Evolutionary conservation across 1,284 basidiomycete species (phyloP).

Genomic region (Austroboletus olivaceoglutinosus): DNA sequence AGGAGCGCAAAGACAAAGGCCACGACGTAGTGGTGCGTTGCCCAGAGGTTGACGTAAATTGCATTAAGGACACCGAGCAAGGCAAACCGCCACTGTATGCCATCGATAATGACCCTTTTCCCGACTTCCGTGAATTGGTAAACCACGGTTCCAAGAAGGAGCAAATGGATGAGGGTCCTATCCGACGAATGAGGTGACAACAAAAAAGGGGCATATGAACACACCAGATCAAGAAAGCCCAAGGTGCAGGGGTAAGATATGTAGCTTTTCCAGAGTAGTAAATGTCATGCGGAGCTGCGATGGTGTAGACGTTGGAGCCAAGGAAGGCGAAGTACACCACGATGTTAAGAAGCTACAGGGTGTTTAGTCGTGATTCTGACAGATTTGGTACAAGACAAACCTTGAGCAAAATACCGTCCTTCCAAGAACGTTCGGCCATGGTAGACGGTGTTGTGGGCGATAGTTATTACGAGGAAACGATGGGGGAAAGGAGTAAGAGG

Average conservation of each 20-base stretch:
- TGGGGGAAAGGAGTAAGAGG: constrained; percentile 21
- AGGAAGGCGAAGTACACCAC: constrained; percentile 78
- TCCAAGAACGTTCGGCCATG: constrained; percentile 64
- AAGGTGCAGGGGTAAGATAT: constrained; percentile 87
- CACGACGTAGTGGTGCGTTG: constrained; percentile 65
- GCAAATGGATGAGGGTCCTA: constrained; percentile 80
- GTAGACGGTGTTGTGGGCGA: constrained; percentile 13
- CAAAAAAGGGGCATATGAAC: constrained; percentile 18
- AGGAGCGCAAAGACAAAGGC: constrained; percentile 86
- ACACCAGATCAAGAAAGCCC: constrained; percentile 82
- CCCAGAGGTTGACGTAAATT: constrained; percentile 84
- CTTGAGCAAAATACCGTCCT: constrained; percentile 78
- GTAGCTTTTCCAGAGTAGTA: constrained; percentile 76
- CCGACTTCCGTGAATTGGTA: constrained; percentile 88
- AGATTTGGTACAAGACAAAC: constrained; percentile 35
- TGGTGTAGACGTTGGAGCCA: constrained; percentile 85
- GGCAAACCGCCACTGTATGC: constrained; percentile 86
- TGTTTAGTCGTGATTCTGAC: background rate
- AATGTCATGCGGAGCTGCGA: constrained; percentile 68
- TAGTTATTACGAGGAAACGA: background rate
- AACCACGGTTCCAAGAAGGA: constrained; percentile 84
- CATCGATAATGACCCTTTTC: constrained; percentile 80
- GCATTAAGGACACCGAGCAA: constrained; percentile 81
- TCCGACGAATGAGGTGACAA: constrained; percentile 14
- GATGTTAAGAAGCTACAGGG: constrained; percentile 68